These are phyloP conservation scores for Extremus antarcticus DNA, from an alignment of 495 filamentous ascomycete genomes.

Conservation along the genomic window DNA sequence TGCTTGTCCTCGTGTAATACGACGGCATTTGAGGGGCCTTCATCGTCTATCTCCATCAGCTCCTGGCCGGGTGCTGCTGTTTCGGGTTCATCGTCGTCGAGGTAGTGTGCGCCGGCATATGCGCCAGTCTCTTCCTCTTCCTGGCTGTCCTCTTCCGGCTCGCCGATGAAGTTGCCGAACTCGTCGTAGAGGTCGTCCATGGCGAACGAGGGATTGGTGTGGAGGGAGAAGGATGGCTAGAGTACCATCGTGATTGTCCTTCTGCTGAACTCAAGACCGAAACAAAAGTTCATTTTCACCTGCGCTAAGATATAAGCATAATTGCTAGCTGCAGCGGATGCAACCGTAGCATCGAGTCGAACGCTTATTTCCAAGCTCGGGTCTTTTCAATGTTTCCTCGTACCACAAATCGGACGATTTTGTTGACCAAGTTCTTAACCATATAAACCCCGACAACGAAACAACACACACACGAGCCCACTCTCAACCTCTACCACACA, in stretches of 20 bases:
- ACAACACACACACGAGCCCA: too few species aligned
- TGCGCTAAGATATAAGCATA: too few species aligned
- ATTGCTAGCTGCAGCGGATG: too few species aligned
- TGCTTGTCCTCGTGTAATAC: conserved; percentile 98
- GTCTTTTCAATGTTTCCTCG: neutral
- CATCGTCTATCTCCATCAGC: conserved; percentile 87
- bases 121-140: conserved; percentile 56
- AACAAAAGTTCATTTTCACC: too few species aligned
- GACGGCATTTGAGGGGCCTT: conserved; percentile 93
- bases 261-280: too few species aligned
- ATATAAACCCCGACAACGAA: too few species aligned
- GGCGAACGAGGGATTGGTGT: conserved; percentile 1
- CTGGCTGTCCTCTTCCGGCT: conserved; percentile 78
- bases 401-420: neutral
- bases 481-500: too few species aligned
- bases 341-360: too few species aligned
- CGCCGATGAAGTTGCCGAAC: conserved; percentile 94
- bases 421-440: too few species aligned
- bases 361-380: neutral
- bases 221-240: too few species aligned
- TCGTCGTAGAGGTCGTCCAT: conserved; percentile 39
- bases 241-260: too few species aligned
- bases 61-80: conserved; percentile 52
- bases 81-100: conserved; percentile 44
- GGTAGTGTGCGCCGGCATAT: conserved; percentile 59